Percentiles rank a stretch among this genome's conserved stretches.
Conservation (phyloP, 495 filamentous ascomycete genomes). For the Trichocladium uniseriatum region DNA sequence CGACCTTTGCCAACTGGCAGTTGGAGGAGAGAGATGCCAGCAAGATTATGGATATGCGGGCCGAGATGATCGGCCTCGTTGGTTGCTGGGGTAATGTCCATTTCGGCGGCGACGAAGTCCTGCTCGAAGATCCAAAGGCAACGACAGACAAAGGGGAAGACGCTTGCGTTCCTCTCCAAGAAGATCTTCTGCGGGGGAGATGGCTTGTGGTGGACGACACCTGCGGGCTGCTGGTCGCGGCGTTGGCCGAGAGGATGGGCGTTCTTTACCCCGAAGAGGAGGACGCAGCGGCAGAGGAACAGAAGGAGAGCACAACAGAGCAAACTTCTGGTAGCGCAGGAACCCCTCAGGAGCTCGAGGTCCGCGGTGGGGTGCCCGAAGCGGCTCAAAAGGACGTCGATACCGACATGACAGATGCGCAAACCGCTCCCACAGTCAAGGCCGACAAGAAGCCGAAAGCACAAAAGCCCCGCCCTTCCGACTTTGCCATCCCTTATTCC, state of each 20-base stretch:
- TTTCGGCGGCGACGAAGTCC: conserved; percentile 33
- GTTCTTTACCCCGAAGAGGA: conserved; percentile 52
- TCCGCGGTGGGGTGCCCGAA: background rate
- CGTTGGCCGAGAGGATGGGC: conserved; percentile 86
- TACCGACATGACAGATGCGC: conserved; percentile 14
- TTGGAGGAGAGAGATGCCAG: conserved; percentile 64
- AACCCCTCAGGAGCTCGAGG: background rate
- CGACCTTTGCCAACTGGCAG: conserved; percentile 60
- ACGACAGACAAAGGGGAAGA: conserved; percentile 20
- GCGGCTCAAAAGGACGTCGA: conserved; percentile 6
- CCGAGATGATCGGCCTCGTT: conserved; percentile 68
- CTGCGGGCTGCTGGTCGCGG: conserved; percentile 73
- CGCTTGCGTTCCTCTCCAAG: conserved; percentile 12
- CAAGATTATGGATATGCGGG: conserved; percentile 79
- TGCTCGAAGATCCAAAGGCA: conserved; percentile 22
- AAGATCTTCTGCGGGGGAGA: conserved; percentile 43
- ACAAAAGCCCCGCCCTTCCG: conserved; percentile 25
- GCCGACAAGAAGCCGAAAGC: conserved; percentile 18
- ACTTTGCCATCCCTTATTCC: conserved; percentile 38
- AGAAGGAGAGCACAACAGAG: background rate
- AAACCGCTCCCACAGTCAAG: background rate
- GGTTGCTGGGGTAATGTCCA: conserved; percentile 46
- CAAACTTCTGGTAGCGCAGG: background rate
- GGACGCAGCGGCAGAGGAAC: background rate
- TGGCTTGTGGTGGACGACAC: conserved; percentile 91